Conservation (phyloP, 352 stramenopile genomes). For the Phytophthora vignae region DNA sequence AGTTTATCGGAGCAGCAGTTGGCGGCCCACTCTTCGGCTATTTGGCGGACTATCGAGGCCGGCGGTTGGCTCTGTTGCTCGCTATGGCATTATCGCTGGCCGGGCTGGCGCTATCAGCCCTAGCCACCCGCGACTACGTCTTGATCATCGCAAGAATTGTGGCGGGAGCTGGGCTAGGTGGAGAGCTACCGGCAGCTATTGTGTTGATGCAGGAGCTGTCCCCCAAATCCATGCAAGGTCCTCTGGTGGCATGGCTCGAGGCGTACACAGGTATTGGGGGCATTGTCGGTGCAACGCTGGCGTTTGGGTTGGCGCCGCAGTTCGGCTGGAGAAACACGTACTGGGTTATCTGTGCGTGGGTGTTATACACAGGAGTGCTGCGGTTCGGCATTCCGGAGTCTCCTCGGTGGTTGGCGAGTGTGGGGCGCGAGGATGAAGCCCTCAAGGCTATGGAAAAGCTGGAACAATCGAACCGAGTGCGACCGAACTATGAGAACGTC, state of each 20-base stretch:
- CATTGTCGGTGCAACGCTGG: conserved; percentile 31
- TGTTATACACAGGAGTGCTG: conserved; percentile 23
- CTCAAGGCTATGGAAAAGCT: neutral
- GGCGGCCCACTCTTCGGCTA: conserved; percentile 35
- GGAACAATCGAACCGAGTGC: neutral
- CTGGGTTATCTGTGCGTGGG: conserved; percentile 15
- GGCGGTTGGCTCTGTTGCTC: neutral
- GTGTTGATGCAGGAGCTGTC: conserved; percentile 48
- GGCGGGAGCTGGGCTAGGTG: conserved; percentile 37
- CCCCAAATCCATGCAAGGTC: conserved; percentile 37
- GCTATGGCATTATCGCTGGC: conserved; percentile 38
- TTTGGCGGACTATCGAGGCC: neutral
- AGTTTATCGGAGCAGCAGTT: conserved; percentile 33
- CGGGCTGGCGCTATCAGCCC: conserved; percentile 33
- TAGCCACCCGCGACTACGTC: conserved; percentile 31
- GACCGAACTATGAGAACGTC: neutral
- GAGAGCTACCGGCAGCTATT: conserved; percentile 41
- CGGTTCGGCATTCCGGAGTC: conserved; percentile 38
- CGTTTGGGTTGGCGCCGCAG: conserved; percentile 24
- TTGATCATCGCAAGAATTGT: conserved; percentile 22
- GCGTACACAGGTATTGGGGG: conserved; percentile 35
- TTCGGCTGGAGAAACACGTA: conserved; percentile 39
- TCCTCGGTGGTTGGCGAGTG: conserved; percentile 41
- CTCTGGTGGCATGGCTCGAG: conserved; percentile 39
- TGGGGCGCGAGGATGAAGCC: conserved; percentile 34